Conservation (phyloP, 1,284 basidiomycete genomes). For the Pseudozyma tsukubaensis region DNA sequence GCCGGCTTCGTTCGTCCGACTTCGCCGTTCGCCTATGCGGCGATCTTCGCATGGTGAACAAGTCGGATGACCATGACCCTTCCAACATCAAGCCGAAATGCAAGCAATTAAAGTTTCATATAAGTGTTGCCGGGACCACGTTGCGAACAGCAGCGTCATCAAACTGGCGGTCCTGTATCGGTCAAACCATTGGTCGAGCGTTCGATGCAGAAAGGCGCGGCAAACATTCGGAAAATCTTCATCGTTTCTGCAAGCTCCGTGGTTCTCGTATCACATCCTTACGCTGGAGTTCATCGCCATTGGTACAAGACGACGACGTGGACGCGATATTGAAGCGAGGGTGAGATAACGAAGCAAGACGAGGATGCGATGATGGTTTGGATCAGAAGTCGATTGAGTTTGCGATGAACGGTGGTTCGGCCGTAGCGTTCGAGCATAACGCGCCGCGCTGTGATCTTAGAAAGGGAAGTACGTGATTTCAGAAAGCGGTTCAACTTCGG, state of each 20-base stretch:
- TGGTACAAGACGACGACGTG: no score
- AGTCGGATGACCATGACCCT: constrained; percentile 7
- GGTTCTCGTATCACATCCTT: neutral
- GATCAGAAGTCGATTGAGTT: no score
- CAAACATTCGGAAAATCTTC: no score
- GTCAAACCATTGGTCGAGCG: constrained; percentile 1
- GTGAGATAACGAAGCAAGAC: no score
- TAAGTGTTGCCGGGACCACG: constrained; percentile 13
- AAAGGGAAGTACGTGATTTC: neutral
- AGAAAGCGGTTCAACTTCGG: constrained; percentile 1
- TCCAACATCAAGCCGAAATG: neutral
- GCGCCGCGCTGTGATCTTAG: neutral
- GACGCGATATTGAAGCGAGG: no score
- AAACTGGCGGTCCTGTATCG: neutral
- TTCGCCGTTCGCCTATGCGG: neutral
- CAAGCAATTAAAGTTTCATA: neutral
- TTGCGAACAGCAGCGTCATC: constrained; percentile 5
- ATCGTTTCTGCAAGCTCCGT: neutral
- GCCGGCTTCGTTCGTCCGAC: neutral
- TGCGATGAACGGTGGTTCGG: no score
- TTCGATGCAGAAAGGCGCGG: neutral
- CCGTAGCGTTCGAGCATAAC: no score
- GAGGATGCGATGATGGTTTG: no score
- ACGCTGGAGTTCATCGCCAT: no score
- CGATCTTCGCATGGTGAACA: constrained; percentile 1